These are phyloP conservation scores for Globisporangium spinosum DNA, from an alignment of 352 stramenopile species.

Conservation along the genomic window DNA sequence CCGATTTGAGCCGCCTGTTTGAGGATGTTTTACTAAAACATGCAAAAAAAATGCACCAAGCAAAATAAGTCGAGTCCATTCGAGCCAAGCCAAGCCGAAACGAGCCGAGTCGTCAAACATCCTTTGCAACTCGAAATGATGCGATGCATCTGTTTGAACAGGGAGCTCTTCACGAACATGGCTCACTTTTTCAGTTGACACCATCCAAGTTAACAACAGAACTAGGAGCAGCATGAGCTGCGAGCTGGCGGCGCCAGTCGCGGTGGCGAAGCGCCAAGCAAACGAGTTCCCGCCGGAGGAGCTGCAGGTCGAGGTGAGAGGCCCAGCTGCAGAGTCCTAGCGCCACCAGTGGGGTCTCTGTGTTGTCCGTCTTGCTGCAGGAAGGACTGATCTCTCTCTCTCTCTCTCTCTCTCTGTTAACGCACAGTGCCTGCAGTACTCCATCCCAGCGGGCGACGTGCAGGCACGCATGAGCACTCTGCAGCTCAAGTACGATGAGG, in stretches of 20 bases:
- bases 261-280: conserved; percentile 36
- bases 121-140: conserved; percentile 13
- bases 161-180: conserved; percentile 1
- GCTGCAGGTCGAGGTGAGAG: conserved; percentile 49
- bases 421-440: conserved; percentile 46
- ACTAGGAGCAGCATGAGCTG: neutral
- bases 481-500: conserved; percentile 60
- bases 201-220: neutral
- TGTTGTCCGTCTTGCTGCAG: neutral
- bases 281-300: conserved; percentile 52
- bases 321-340: neutral
- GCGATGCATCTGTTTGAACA: conserved; percentile 11
- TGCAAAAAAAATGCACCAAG: neutral
- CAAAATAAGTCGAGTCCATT: neutral
- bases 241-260: conserved; percentile 2
- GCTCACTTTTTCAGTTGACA: neutral
- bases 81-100: neutral
- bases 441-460: conserved; percentile 42
- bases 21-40: too few species aligned
- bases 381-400: neutral
- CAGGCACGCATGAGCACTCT: conserved; percentile 38
- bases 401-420: neutral
- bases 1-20: too few species aligned
- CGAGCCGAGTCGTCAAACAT: neutral
- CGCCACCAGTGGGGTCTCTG: neutral